Conservation (phyloP, 2,329 filamentous ascomycete species). For the Colletotrichum magnum region DNA sequence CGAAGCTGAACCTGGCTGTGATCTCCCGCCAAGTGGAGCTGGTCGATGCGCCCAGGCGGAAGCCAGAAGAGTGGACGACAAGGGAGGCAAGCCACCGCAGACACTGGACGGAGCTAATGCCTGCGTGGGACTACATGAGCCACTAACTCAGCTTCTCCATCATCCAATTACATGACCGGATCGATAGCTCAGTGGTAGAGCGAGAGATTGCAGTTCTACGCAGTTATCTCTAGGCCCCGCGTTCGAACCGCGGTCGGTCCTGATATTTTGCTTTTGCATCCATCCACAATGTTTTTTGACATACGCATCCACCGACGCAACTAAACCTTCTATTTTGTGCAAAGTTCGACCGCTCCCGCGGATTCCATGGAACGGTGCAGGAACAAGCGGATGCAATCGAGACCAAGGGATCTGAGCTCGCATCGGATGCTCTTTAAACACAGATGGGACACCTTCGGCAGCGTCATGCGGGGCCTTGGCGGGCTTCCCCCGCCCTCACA, state of each 20-base stretch:
- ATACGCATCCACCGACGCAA: too few relatives aligned
- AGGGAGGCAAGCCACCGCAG: too few relatives aligned
- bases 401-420: slow-evolving; percentile 2
- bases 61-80: too few relatives aligned
- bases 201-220: slow-evolving; percentile 37
- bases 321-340: neutral
- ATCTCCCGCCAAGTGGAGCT: slow-evolving; percentile 24
- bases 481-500: slow-evolving; percentile 18
- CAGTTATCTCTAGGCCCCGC: slow-evolving; percentile 40
- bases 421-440: slow-evolving; percentile 22
- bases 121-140: too few relatives aligned
- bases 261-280: neutral
- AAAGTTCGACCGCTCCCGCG: neutral
- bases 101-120: too few relatives aligned
- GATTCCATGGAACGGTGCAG: slow-evolving; percentile 1
- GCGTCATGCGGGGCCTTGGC: slow-evolving; percentile 32
- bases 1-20: slow-evolving; percentile 20
- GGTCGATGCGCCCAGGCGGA: neutral
- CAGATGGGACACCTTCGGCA: neutral
- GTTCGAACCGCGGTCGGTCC: slow-evolving; percentile 41
- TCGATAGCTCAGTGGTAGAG: slow-evolving; percentile 42
- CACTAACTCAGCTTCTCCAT: rapidly evolving
- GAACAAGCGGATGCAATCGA: neutral
- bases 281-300: neutral
- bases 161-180: slow-evolving; percentile 2